A percentile compares a stretch with the other conserved stretches of the same genome.
These are phyloP conservation scores for Antrodiella citrinella DNA, from an alignment of 768 basidiomycete genomes.

Conservation along the genomic window DNA sequence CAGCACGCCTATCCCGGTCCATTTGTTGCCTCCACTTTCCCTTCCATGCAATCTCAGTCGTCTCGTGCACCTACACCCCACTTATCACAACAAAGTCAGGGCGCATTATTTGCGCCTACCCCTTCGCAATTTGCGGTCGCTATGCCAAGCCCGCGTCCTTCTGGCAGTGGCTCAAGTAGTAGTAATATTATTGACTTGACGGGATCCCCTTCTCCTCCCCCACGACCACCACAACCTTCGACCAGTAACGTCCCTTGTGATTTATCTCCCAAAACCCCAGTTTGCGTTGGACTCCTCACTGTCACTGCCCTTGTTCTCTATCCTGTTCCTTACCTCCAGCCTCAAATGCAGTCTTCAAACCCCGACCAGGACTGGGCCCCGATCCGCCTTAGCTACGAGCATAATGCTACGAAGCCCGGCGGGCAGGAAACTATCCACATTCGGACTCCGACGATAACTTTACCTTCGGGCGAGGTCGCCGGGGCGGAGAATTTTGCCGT, in stretches of 20 bases:
- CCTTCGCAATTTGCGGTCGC: constrained; percentile 5
- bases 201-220: constrained; percentile 20
- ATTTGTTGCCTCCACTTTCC: constrained; percentile 28
- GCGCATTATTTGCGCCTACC: constrained; percentile 2
- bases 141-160: constrained; percentile 1
- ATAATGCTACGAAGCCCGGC: constrained; percentile 40
- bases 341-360: constrained; percentile 26
- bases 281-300: constrained; percentile 82
- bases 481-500: constrained; percentile 71
- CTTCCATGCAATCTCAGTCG: constrained; percentile 2
- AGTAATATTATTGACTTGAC: constrained; percentile 70
- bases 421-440: constrained; percentile 72
- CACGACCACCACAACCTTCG: constrained; percentile 11
- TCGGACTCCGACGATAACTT: constrained; percentile 48
- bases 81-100: background rate
- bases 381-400: constrained; percentile 68
- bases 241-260: constrained; percentile 40
- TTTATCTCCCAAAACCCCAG: constrained; percentile 69
- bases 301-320: constrained; percentile 83
- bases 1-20: constrained; percentile 3
- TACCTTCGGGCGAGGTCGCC: constrained; percentile 43
- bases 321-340: constrained; percentile 59
- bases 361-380: constrained; percentile 56
- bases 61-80: background rate
- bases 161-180: constrained; percentile 3